phyloP scores from a whole-genome alignment of 331 rosid genomes.

The Cydonia oblonga region DNA sequence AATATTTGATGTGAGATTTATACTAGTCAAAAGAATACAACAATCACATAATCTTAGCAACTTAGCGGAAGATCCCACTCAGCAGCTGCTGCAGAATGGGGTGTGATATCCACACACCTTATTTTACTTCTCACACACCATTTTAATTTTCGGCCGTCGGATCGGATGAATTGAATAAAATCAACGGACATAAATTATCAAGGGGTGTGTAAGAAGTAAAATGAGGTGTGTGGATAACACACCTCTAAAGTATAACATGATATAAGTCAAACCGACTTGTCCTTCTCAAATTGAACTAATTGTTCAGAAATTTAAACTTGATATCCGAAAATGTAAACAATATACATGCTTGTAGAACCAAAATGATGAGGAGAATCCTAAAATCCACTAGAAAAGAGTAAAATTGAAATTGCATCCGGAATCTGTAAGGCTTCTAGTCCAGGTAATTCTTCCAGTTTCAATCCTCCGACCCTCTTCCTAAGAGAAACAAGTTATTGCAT shows the following conservation, averaged over 20 bases:
- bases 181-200: too few relatives aligned
- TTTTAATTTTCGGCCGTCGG: too few relatives aligned
- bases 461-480: constrained; percentile 90
- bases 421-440: constrained; percentile 78
- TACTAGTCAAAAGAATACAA: not conserved
- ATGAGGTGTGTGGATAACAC: too few relatives aligned
- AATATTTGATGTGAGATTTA: not conserved
- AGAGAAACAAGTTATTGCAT: constrained; percentile 8
- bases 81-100: too few relatives aligned
- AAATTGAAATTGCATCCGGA: constrained; percentile 45
- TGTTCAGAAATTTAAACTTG: not conserved
- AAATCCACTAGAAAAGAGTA: not conserved
- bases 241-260: not conserved
- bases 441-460: constrained; percentile 83
- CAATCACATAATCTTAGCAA: not conserved
- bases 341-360: not conserved
- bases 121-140: too few relatives aligned
- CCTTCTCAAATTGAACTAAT: constrained; percentile 9
- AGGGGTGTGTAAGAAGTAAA: too few relatives aligned
- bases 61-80: not conserved
- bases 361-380: not conserved
- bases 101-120: too few relatives aligned
- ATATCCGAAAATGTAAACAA: not conserved
- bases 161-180: too few relatives aligned
- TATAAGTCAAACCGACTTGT: not conserved